Percentiles rank a stretch among this genome's conserved stretches.
Conservation (phyloP, 2,329 filamentous ascomycete species). For the Akanthomyces dipterigenus region DNA sequence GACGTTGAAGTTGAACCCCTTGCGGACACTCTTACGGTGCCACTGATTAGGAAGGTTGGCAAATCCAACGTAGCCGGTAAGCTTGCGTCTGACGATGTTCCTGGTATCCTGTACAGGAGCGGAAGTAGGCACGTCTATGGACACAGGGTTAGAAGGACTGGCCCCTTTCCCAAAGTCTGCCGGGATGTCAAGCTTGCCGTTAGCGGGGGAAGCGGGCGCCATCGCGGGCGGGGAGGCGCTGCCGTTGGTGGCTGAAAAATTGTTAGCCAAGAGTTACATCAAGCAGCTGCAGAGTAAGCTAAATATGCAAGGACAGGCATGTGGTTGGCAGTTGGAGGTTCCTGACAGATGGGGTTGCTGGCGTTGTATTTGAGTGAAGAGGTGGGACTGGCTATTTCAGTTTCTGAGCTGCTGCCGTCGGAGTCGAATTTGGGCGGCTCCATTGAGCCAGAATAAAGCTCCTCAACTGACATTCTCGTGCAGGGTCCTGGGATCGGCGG, state of each 20-base stretch:
- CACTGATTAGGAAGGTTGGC: constrained; percentile 99
- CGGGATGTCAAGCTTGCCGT: constrained; percentile 30
- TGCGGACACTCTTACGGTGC: constrained; percentile 99
- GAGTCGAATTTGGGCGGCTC: constrained; percentile 13
- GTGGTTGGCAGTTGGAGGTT: constrained; percentile 18
- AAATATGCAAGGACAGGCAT: background rate
- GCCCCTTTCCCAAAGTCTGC: constrained; percentile 25
- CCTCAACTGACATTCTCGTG: constrained; percentile 39
- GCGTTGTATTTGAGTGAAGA: background rate
- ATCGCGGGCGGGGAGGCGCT: constrained; percentile 36
- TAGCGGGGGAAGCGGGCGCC: constrained; percentile 35
- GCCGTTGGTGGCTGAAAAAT: constrained; percentile 38
- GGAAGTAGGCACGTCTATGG: constrained; percentile 36
- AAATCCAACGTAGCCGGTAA: constrained; percentile 97
- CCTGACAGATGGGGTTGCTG: constrained; percentile 27
- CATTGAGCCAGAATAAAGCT: constrained; percentile 32
- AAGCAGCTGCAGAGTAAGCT: background rate
- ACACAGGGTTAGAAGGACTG: constrained; percentile 28
- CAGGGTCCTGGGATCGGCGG: constrained; percentile 38
- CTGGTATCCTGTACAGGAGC: constrained; percentile 55
- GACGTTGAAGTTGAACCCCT: constrained; percentile 99
- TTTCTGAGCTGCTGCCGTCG: constrained; percentile 16
- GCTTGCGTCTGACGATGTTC: constrained; percentile 96
- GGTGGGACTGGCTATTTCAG: background rate
- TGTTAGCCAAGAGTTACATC: constrained; percentile 27